Evolutionary conservation across 192 early-diverging fungal species (phyloP), one percentile per base, ranked within the genome.

Genomic region (Dimargaris xerosporica): DNA sequence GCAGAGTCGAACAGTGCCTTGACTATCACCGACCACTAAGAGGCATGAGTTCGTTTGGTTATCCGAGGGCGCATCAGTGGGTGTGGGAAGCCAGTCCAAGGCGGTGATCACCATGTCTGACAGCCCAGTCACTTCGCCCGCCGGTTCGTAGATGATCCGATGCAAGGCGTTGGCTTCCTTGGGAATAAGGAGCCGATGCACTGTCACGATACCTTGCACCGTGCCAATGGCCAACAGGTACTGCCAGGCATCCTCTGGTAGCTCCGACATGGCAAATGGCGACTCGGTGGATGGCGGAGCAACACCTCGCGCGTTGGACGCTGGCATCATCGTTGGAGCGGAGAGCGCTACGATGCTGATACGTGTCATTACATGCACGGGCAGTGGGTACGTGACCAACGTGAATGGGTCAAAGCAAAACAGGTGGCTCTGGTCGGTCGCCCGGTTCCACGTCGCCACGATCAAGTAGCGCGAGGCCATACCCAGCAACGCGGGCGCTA

Each of bases 211-310:
- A 7, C 47, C 47, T 23, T 50, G 19, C 19, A 23, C 17, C 25
- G 47, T 50, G 25, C 47, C 47, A 50, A 50, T 50, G 19, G 47
- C 47, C 47, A 50, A 50, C 25, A 50, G 25, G 25, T 50, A 23
- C 9, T 50, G 47, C 47, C 47, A 50, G 25, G 17, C 17, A 1
- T 50, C 47, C 3, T 2, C 2, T 5, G 1, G 25, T 50, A 23
- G 47, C 17, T 7, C 47, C 47, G 47, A 50, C 47, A 17, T 21
- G 4, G 9, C 47, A 4, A 7, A 23, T 17, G 7, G 19, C 25
- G 47, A 17, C 25, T 17, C 19, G 47, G 17, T 50, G 47, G 7
- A 50, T 7, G 25, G 25, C 17, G 19, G 47, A 50, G 25, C 47
- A 21, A 50, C 47, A 17, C 17, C 19, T 17, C 7, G 47, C 25